Evolutionary conservation across 805 yeast genomes (phyloP).

Genomic region (Maudiozyma saulgeensis): DNA sequence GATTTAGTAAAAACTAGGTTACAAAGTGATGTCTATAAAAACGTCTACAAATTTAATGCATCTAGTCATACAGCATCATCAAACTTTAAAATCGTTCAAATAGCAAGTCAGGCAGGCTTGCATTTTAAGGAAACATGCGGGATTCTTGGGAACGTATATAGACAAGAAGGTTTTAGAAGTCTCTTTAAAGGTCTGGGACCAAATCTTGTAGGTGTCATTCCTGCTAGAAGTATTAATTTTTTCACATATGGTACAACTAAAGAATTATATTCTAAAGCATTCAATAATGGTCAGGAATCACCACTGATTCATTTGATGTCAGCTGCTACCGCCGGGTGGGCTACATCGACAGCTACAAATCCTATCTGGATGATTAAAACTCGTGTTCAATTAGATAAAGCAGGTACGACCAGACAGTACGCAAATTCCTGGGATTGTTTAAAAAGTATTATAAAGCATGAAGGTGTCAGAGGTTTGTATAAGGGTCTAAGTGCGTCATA

Average conservation of each 20-base stretch:
- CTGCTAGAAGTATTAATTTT: slow-evolving; percentile 93
- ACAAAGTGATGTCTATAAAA: slow-evolving; percentile 76
- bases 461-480: slow-evolving; percentile 75
- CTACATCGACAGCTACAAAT: slow-evolving; percentile 90
- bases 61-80: slow-evolving; percentile 3
- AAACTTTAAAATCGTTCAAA: slow-evolving; percentile 18
- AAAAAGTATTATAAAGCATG: slow-evolving; percentile 54
- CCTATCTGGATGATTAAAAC: slow-evolving; percentile 98
- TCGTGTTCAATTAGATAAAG: slow-evolving; percentile 81
- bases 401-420: slow-evolving; percentile 52
- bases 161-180: slow-evolving; percentile 73
- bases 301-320: slow-evolving; percentile 79
- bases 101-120: slow-evolving; percentile 39
- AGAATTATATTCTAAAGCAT: slow-evolving; percentile 52
- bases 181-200: slow-evolving; percentile 95
- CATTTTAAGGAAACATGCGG: slow-evolving; percentile 79
- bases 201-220: slow-evolving; percentile 92
- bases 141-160: slow-evolving; percentile 60
- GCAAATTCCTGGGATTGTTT: slow-evolving; percentile 82
- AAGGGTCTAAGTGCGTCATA: slow-evolving; percentile 92
- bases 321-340: slow-evolving; percentile 87
- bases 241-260: slow-evolving; percentile 95
- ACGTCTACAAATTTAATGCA: slow-evolving; percentile 35
- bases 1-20: slow-evolving; percentile 93
- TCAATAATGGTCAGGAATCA: slow-evolving; percentile 68